These are phyloP conservation scores for Gaeumannomyces sp. DNA, from an alignment of 2,329 filamentous ascomycete species.

Conservation along the genomic window DNA sequence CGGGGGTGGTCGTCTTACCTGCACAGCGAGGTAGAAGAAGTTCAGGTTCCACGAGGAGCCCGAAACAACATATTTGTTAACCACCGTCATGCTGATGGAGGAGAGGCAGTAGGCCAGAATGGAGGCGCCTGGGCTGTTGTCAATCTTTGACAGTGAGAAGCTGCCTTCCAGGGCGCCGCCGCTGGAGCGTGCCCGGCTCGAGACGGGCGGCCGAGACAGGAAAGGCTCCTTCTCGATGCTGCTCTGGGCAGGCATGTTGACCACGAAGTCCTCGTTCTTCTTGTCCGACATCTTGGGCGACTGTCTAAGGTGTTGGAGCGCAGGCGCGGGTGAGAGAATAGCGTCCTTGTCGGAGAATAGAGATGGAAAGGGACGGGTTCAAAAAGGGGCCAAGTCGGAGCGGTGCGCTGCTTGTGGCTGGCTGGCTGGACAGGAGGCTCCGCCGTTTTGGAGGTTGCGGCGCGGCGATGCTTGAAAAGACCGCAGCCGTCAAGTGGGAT, in stretches of 20 bases:
- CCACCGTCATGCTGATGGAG: conserved; percentile 99
- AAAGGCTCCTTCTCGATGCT: conserved; percentile 48
- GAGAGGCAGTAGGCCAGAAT: conserved; percentile 88
- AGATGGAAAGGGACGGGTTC: background rate
- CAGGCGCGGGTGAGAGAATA: background rate
- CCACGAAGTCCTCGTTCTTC: conserved; percentile 76
- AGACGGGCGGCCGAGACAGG: conserved; percentile 33
- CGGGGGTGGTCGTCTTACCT: conserved; percentile 57
- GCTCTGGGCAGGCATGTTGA: conserved; percentile 61
- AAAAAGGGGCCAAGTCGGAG: conserved; percentile 13
- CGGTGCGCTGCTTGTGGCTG: background rate
- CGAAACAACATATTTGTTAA: conserved; percentile 97
- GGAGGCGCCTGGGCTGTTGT: conserved; percentile 72
- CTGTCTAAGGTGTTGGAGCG: background rate
- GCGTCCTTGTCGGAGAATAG: background rate
- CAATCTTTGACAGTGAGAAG: conserved; percentile 42
- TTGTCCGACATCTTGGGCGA: conserved; percentile 68
- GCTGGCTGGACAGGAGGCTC: background rate
- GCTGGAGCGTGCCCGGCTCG: conserved; percentile 25
- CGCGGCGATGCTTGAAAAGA: background rate
- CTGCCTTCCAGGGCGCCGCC: background rate
- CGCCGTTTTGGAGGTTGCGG: background rate
- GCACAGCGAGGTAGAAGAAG: conserved; percentile 87
- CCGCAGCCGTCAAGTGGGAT: background rate
- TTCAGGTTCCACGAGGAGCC: conserved; percentile 90